Base-by-base conservation (phyloP, 306 rosid genomes). In the Heteromeles arbutifolia region DNA sequence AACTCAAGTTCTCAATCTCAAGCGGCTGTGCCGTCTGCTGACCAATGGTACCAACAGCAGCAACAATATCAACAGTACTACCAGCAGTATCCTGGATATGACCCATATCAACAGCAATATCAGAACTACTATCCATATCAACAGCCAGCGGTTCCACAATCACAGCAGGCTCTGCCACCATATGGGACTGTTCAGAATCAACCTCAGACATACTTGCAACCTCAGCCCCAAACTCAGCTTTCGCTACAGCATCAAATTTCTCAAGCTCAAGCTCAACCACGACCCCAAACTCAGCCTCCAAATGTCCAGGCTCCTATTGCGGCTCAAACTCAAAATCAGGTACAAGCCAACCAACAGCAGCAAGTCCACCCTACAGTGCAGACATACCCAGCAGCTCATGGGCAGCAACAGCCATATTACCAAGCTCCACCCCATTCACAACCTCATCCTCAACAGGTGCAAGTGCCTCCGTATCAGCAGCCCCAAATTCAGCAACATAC, bases 71-170 rank as follows among this genome's bases (percentile, higher is more conserved):
- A 90, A 67, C 97, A 90, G 83, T 92, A 90, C 79, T 92, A 94
- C 74, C 98, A 91, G 84, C 98, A 92, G 70, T 92, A 90, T 72
- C 92, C 96, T 67, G 97, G 98, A 69, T 90, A 88, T 86, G 97
- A 94, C 80, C 91, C 89, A 44, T 90, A 87, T 73, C 97, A 91
- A 78, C 98, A 88, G 83, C 96, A 92, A 41, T 95, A 92, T 89
- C 97, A 92, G 79, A 89, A 89, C 21, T 90, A 89, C 79, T 86
- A 92, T 77, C 96, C 97, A 18, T 89, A 90, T 82, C 98, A 92
- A 77, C 97, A 90, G 79, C 76, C 91, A 26, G 84, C 68, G 2
- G 87, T 70, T 85, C 84, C 83, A 41, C 98, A 81, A 72, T 83
- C 81, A 65, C 96, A 86, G 87, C 88, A 79, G 68, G 88, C 87